A percentile compares a stretch with the other conserved stretches of the same genome.
Conservation (phyloP, 2,329 filamentous ascomycete species). For the Aspergillus floridensis region DNA sequence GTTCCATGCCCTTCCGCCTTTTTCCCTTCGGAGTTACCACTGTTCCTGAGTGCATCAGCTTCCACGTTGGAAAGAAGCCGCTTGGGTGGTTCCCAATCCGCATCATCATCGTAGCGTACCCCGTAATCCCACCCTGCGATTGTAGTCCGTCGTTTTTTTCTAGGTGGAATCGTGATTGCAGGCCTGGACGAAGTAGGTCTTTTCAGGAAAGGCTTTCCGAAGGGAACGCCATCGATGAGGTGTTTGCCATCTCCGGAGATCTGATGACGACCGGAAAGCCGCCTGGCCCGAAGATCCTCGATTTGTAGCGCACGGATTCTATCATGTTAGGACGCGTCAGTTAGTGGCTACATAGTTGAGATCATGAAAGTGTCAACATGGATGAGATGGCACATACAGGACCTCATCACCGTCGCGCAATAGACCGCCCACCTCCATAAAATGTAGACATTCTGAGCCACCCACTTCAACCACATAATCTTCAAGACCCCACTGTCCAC, state of each 20-base stretch:
- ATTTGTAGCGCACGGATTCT: slow-evolving; percentile 77
- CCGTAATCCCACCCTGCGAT: slow-evolving; percentile 28
- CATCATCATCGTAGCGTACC: slow-evolving; percentile 29
- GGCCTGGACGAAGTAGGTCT: slow-evolving; percentile 59
- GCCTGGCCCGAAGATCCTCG: slow-evolving; percentile 70
- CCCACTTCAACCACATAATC: slow-evolving; percentile 82
- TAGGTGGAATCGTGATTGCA: slow-evolving; percentile 66
- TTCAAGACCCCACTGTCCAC: slow-evolving; percentile 74
- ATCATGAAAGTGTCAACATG: neutral
- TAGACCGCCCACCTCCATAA: slow-evolving; percentile 66
- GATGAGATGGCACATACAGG: slow-evolving; percentile 54
- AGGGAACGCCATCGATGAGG: slow-evolving; percentile 80
- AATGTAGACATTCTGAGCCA: slow-evolving; percentile 88
- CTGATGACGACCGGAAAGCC: slow-evolving; percentile 74
- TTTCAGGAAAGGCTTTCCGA: slow-evolving; percentile 70
- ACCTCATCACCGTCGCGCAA: slow-evolving; percentile 83
- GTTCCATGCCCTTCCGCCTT: slow-evolving; percentile 32
- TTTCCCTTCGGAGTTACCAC: slow-evolving; percentile 15
- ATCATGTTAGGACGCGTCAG: neutral
- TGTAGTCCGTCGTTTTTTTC: slow-evolving; percentile 60
- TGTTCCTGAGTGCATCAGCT: slow-evolving; percentile 23
- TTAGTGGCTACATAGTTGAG: neutral
- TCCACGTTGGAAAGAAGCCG: slow-evolving; percentile 20
- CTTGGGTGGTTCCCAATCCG: slow-evolving; percentile 31
- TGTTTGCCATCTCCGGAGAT: slow-evolving; percentile 76